Base-by-base conservation (phyloP, 2,329 filamentous ascomycete species). In the Fusarium drepaniforme region DNA sequence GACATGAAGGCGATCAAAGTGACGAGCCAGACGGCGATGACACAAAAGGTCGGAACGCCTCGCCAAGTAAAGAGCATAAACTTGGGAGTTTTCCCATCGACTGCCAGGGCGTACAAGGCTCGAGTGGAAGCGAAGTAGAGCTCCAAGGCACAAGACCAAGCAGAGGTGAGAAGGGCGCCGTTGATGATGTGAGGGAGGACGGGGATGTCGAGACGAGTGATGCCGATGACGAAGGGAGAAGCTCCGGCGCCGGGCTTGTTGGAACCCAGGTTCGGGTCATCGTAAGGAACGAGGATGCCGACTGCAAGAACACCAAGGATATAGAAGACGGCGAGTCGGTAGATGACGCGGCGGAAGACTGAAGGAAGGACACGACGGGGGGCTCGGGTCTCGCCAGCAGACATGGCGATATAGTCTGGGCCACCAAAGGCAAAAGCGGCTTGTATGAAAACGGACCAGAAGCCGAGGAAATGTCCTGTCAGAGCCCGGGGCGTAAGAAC, bases 331-430 rank as follows among this genome's bases (percentile, higher is more conserved):
- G 90, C 91, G 33, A 94, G 84, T 49, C 93, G 90, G 80, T 92
- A 93, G 82, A 94, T 93, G n/a, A 94, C 91, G 37, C 90, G 90
- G 70, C 93, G 93, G 82, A 89, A 93, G 0, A 92, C 92, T 64
- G 87, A 88, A 0, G 92, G 92, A 82, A 94, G 89, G 21, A 90
- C 88, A 7, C 82, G 81, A 30, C 91, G 87, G 0, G 91, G 91
- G 77, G 92, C 91, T 76, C 91, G 87, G 15, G 91, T 88, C 81
- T 93, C 91, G 13, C 84, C 85, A 3, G 84, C 82, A 1, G 84
- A 82, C 65, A 89, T 87, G 42, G 85, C 83, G 69, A 93, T 89
- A 80, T 92, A 92, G 75, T 93, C 91, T 0, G 91, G 90, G 4
- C 91, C 91, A 9, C 89, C 88, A 68, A 93, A 89, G 28, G 90